Evolutionary conservation across 192 early-diverging fungal species (phyloP), one percentile per base, ranked within the genome.

Genomic region (Globomyces pollinis-pini): DNA sequence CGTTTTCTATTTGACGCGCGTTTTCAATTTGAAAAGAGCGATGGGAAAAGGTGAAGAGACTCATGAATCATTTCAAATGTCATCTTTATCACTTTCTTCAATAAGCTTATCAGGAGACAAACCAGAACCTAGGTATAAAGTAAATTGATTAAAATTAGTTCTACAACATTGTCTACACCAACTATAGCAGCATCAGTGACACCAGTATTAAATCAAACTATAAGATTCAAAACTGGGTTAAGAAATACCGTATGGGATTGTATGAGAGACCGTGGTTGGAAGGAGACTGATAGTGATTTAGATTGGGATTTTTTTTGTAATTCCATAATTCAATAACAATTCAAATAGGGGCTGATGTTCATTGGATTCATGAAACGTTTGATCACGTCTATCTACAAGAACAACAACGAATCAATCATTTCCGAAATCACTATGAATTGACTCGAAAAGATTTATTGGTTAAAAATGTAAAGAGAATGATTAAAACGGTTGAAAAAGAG

Each of bases 221-320:
- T 80, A 34, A 63, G 74, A 13, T 84, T 83, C 64, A 64, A 69
- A 47, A 83, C 79, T 1, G 60, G 68, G 16, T 60, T 81, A 20
- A 60, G 72, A 13, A 84, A 82, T 53, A 84, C 81, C 8, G 77
- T 84, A 1, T 69, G 68, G 32, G 77, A 84, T 60, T 73, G 66
- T n/a, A 80, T 82, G 66, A 38, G 67, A 31, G 80, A 84, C 60
- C 67, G 81, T 0, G 75, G 77, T 23, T 84, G 81, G 81, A 75
- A 74, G 47, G 81, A 84, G 36, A 76, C 75, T 2, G 77, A 82
- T 38, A 79, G 65, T 18, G 81, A 83, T 3, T 58, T 67, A 41
- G 81, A 81, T 38, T 84, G 81, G 81, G 81, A 83, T 62, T 77
- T 81, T 49, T 81, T 71, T 57, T 81, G n/a, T n/a, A n/a, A n/a